phyloP scores from a whole-genome alignment of 2,329 filamentous ascomycete species.

The Harringtonia lauricola region DNA sequence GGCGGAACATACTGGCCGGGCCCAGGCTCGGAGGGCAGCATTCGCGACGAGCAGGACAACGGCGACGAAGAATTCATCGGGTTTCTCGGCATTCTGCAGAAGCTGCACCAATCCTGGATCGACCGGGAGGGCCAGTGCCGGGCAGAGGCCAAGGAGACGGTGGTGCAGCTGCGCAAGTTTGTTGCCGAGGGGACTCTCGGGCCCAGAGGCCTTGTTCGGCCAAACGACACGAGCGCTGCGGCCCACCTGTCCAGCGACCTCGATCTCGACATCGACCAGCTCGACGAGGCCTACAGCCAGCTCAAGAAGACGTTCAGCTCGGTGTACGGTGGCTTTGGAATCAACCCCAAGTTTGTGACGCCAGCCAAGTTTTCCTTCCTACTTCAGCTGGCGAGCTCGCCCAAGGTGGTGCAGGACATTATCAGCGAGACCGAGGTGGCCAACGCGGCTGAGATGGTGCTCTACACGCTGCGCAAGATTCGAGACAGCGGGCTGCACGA shows the following conservation, averaged over 20 bases:
- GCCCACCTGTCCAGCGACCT: conserved; percentile 35
- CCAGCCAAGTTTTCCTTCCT: conserved; percentile 78
- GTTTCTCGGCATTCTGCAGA: conserved; percentile 73
- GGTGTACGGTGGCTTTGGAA: conserved; percentile 67
- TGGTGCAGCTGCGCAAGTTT: conserved; percentile 72
- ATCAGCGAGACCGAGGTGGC: conserved; percentile 77
- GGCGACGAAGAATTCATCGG: conserved; percentile 52
- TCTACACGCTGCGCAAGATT: conserved; percentile 71
- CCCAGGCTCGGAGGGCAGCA: conserved; percentile 45
- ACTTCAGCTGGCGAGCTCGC: conserved; percentile 61
- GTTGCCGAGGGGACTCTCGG: conserved; percentile 73
- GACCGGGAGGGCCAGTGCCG: conserved; percentile 77
- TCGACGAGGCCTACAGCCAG: conserved; percentile 80
- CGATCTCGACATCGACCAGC: conserved; percentile 74
- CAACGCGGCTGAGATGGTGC: conserved; percentile 65
- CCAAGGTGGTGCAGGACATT: conserved; percentile 66
- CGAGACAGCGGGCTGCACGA: conserved; percentile 42
- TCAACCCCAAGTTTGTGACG: conserved; percentile 81
- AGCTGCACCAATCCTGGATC: conserved; percentile 64
- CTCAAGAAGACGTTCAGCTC: conserved; percentile 74
- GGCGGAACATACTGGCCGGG: conserved; percentile 95
- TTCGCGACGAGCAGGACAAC: conserved; percentile 25
- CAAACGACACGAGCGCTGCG: conserved; percentile 15
- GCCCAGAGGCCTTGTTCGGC: conserved; percentile 20
- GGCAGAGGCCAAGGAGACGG: conserved; percentile 72